Base-by-base conservation (phyloP, 1,284 basidiomycete genomes). In the Lentinus polychrous region DNA sequence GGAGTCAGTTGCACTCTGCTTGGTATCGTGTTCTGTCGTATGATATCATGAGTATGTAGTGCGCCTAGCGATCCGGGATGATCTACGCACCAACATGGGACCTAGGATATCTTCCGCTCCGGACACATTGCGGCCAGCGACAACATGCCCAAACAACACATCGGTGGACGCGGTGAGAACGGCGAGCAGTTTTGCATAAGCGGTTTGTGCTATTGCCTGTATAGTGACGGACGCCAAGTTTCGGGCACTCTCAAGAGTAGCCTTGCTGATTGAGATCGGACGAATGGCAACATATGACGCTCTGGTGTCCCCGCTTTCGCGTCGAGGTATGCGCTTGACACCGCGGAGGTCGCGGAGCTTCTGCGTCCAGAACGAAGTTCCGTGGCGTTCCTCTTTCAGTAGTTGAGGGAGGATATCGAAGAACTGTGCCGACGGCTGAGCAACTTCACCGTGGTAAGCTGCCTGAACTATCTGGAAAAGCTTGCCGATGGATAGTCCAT, bases 121-220 rank as follows among this genome's bases (percentile, higher is more conserved):
- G 20, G 66, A 63, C 7, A 71, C 58, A 43, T 62, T 69, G 50
- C 75, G 61, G 33, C 75, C 75, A 11, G 75, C 75, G 8, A 76
- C 63, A 15, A 73, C 71, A 48, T 74, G 72, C 0, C 75, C 75
- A 50, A 75, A 77, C 14, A 76, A 61, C 23, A 74, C 60, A 52
- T 75, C 73, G 1, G 46, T 39, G 35, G 57, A 60, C 24, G 59
- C 53, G n/a, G 60, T 62, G 12, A 69, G 42, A 8, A 57, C 57
- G n/a, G 67, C 62, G 6, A 77, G 45, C n/a, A 69, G 47, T 51
- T 69, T 73, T 0, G 69, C 71, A 59, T 69, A 70, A 10, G 66
- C 67, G 14, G 65, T 68, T 57, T 76, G 75, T 17, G 67, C 72
- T 56, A 70, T 51, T 49, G 65, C 67, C 45, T 70, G 68, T 1